Conservation (phyloP, 2,329 filamentous ascomycete genomes). For the Colletotrichum tropicale region DNA sequence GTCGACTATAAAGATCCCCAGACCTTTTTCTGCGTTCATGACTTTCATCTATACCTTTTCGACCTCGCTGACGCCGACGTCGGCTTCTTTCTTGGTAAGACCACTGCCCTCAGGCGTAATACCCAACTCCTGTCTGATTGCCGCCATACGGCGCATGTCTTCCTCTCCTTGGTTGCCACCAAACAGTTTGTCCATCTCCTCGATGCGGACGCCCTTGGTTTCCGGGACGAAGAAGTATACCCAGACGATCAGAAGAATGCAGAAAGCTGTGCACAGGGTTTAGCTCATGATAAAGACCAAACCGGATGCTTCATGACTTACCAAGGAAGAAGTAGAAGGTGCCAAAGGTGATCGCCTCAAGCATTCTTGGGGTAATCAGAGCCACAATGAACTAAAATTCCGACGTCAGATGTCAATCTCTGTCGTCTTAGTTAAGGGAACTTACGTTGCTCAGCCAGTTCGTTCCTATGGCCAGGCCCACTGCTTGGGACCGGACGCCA, state of each 20-base stretch:
- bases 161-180: slow-evolving; percentile 31
- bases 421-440: slow-evolving; percentile 57
- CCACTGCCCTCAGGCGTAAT: neutral
- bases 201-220: slow-evolving; percentile 57
- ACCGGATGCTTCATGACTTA: neutral
- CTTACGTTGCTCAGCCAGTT: slow-evolving; percentile 8
- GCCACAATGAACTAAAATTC: slow-evolving; percentile 40
- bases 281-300: neutral
- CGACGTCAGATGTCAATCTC: slow-evolving; percentile 54
- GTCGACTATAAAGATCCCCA: neutral
- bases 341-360: slow-evolving; percentile 54
- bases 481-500: neutral
- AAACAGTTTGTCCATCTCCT: slow-evolving; percentile 56
- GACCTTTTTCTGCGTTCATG: neutral
- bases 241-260: slow-evolving; percentile 50
- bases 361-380: slow-evolving; percentile 57
- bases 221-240: slow-evolving; percentile 62
- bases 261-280: slow-evolving; percentile 36
- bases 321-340: slow-evolving; percentile 66
- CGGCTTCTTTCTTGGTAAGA: neutral
- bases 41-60: neutral
- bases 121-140: neutral
- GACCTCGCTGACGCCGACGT: neutral
- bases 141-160: neutral
- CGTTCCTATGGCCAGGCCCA: neutral